Conservation (phyloP, 768 basidiomycete genomes). For the Mycena filopes region DNA sequence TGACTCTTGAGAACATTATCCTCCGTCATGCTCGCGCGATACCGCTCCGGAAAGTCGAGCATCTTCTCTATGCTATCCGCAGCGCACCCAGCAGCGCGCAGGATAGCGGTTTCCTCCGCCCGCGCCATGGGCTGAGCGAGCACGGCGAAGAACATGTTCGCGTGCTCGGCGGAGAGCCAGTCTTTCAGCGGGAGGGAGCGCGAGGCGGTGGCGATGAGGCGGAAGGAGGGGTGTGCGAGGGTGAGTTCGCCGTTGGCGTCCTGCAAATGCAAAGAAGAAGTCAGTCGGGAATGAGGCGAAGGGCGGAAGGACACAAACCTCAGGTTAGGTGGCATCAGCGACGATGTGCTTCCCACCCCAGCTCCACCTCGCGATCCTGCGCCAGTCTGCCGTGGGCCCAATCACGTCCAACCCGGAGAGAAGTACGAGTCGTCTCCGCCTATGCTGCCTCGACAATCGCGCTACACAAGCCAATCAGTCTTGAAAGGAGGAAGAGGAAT, state of each 20-base stretch:
- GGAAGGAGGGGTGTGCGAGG: too few relatives aligned
- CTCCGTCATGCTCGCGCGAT: constrained; percentile 62
- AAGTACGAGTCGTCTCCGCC: constrained; percentile 66
- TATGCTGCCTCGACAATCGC: constrained; percentile 69
- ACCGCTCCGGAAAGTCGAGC: constrained; percentile 66
- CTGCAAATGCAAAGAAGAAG: constrained; percentile 31
- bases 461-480: constrained; percentile 41
- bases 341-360: constrained; percentile 74
- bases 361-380: constrained; percentile 71
- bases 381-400: constrained; percentile 69
- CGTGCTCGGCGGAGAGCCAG: constrained; percentile 53
- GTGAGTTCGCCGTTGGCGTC: constrained; percentile 30
- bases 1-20: constrained; percentile 70
- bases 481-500: not conserved
- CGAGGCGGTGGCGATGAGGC: too few relatives aligned
- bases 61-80: constrained; percentile 49
- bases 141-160: constrained; percentile 77
- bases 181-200: too few relatives aligned
- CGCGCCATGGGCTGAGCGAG: constrained; percentile 68
- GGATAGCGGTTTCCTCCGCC: constrained; percentile 60
- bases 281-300: too few relatives aligned
- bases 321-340: constrained; percentile 54
- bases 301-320: constrained; percentile 44
- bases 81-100: constrained; percentile 63
- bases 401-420: constrained; percentile 73